Conservation (phyloP, 305 asterid genomes). For the Solanum hybrid region DNA sequence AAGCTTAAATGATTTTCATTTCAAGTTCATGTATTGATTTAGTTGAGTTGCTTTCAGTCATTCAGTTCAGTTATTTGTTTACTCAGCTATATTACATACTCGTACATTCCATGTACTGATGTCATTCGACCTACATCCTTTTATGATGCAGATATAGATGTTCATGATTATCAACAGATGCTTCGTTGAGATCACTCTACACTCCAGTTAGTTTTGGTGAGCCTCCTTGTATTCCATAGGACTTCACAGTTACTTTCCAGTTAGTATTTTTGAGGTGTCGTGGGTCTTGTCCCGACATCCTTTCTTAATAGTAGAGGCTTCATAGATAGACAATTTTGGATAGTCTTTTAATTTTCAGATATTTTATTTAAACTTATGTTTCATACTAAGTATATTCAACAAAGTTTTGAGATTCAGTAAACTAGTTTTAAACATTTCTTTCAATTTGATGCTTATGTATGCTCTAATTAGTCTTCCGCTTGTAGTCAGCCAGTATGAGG, state of each 20-base stretch:
- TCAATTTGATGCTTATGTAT: neutral
- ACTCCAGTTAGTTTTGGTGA: neutral
- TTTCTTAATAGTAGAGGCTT: neutral
- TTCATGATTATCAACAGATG: neutral
- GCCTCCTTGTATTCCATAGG: neutral
- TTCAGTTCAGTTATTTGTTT: too few species aligned
- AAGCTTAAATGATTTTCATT: neutral
- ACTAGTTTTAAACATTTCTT: neutral
- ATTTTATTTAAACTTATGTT: neutral
- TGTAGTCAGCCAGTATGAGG: neutral
- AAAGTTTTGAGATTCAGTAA: too few species aligned
- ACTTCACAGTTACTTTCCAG: neutral
- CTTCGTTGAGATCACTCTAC: neutral
- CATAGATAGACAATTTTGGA: neutral
- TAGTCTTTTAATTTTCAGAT: too few species aligned
- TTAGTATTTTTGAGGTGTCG: neutral
- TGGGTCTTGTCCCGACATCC: neutral
- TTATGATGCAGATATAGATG: neutral
- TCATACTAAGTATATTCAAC: neutral
- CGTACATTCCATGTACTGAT: neutral
- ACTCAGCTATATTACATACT: neutral
- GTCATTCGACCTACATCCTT: neutral
- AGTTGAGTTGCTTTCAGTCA: neutral
- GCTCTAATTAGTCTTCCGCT: neutral
- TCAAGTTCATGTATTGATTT: neutral